A percentile compares a stretch with the other conserved stretches of the same genome.
phyloP scores from a whole-genome alignment of 2,329 filamentous ascomycete genomes.

The Botrytis tulipae region DNA sequence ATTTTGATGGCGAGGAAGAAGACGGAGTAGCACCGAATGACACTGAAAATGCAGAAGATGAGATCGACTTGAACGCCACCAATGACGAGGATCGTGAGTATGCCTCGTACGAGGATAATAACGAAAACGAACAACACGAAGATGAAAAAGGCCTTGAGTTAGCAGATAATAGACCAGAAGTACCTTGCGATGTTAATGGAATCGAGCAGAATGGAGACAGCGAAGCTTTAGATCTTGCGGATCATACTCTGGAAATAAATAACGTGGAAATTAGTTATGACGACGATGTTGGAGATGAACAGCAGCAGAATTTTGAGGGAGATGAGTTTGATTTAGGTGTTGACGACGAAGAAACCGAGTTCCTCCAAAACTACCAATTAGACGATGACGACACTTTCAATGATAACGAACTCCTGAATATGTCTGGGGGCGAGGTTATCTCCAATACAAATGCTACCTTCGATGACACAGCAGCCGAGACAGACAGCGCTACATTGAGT shows the following conservation, averaged over 20 bases:
- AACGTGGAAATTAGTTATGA: constrained; percentile 15
- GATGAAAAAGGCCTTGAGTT: neutral
- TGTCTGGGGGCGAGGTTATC: constrained; percentile 2
- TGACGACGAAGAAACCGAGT: constrained; percentile 21
- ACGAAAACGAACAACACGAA: constrained; percentile 41
- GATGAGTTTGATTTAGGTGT: constrained; percentile 21
- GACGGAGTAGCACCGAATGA: neutral
- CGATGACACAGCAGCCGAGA: constrained; percentile 29
- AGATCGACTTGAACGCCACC: constrained; percentile 1
- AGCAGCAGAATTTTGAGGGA: neutral
- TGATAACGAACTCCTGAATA: neutral
- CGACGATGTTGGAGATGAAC: neutral
- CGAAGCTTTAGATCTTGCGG: constrained; percentile 1
- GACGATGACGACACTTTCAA: neutral
- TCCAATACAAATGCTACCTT: neutral
- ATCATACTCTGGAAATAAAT: neutral
- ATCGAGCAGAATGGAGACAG: constrained; percentile 36
- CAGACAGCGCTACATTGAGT: constrained; percentile 39
- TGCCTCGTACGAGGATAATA: constrained; percentile 25
- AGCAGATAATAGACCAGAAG: neutral
- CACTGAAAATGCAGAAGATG: constrained; percentile 1
- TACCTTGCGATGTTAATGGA: constrained; percentile 35
- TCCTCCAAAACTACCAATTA: constrained; percentile 1
- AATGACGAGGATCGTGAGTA: constrained; percentile 18
- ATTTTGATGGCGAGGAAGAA: neutral